Conservation (phyloP, 345 rosid species). For the Syzygium jambos region DNA sequence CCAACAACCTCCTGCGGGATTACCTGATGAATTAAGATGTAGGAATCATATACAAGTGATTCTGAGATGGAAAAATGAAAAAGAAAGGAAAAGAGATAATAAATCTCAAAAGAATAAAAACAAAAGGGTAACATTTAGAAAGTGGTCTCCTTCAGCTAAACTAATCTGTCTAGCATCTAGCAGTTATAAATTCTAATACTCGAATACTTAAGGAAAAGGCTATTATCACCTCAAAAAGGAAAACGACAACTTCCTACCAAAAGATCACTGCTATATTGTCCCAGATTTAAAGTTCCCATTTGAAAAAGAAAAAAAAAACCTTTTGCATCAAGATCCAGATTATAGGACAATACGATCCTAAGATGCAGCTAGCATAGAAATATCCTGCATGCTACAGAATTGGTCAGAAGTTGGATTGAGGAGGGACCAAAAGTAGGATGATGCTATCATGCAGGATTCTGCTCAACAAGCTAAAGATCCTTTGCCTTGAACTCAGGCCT, state of each 20-base stretch:
- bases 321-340: neutral
- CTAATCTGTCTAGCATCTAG: neutral
- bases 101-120: neutral
- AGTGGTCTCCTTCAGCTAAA: neutral
- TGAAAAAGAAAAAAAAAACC: neutral
- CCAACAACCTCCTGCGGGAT: constrained; percentile 60
- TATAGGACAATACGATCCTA: neutral
- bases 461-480: neutral
- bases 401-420: neutral
- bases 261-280: neutral
- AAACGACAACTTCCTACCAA: neutral
- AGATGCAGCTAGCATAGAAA: neutral
- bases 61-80: neutral
- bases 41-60: neutral
- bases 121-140: neutral
- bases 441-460: neutral
- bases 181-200: neutral
- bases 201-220: neutral
- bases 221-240: neutral
- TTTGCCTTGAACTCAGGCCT: neutral
- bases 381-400: neutral
- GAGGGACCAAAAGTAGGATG: neutral
- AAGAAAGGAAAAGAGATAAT: neutral
- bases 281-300: neutral
- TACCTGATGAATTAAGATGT: constrained; percentile 31